Evolutionary conservation across 2,329 filamentous ascomycete genomes (phyloP).

Genomic region (Mycosphaerelloides madeirae): DNA sequence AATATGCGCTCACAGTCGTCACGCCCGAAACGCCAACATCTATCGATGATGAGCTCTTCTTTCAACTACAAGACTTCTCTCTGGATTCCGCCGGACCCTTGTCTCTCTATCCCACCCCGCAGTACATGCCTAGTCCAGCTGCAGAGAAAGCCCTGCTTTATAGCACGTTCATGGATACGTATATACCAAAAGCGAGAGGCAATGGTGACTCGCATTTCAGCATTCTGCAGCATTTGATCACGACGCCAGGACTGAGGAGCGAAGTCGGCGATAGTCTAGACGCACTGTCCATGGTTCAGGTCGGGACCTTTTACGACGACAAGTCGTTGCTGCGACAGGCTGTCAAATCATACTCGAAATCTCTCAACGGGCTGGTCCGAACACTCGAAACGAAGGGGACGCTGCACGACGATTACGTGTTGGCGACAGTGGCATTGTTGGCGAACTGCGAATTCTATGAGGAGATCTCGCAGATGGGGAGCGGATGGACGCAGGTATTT

Average conservation of each 20-base stretch:
- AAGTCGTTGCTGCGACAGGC: slow-evolving; percentile 21
- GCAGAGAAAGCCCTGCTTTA: slow-evolving; percentile 22
- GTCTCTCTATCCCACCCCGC: slow-evolving; percentile 1
- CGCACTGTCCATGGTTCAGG: slow-evolving; percentile 26
- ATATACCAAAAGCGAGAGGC: slow-evolving; percentile 21
- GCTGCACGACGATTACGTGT: slow-evolving; percentile 24
- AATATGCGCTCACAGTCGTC: not conserved
- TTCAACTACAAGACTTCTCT: too few relatives aligned
- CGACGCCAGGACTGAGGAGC: slow-evolving; percentile 15
- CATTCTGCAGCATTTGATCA: slow-evolving; percentile 22
- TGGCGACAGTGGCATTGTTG: slow-evolving; percentile 28
- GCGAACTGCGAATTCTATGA: slow-evolving; percentile 31
- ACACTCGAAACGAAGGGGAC: slow-evolving; percentile 15
- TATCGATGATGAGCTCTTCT: too few relatives aligned
- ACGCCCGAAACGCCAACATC: not conserved
- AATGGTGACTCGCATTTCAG: slow-evolving; percentile 18
- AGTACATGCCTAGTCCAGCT: slow-evolving; percentile 11
- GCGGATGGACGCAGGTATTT: slow-evolving; percentile 18
- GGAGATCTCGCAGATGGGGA: slow-evolving; percentile 26
- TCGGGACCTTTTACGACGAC: slow-evolving; percentile 26
- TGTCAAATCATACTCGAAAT: slow-evolving; percentile 22
- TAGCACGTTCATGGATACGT: slow-evolving; percentile 27
- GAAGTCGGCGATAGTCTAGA: slow-evolving; percentile 27
- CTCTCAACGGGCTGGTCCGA: slow-evolving; percentile 20
- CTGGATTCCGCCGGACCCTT: not conserved